Conservation (phyloP, 1,284 basidiomycete genomes). For the Papiliotrema nemorosa region DNA sequence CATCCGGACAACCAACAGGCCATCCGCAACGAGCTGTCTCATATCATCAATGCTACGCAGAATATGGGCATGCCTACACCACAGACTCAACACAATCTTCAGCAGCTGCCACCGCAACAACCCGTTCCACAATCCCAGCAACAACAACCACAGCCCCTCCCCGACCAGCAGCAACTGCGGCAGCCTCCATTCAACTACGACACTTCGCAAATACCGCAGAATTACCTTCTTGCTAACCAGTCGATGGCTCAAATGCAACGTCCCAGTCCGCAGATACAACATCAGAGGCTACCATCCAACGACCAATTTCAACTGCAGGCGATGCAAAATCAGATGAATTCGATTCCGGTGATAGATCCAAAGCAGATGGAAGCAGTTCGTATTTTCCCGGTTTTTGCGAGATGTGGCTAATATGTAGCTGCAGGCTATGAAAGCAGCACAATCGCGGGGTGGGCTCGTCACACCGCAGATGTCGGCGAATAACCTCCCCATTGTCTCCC, state of each 20-base stretch:
- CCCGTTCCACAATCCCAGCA: too few relatives aligned
- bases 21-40: neutral
- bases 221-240: neutral
- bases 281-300: slow-evolving; percentile 2
- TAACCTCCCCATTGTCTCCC: slow-evolving; percentile 14
- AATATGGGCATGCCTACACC: neutral
- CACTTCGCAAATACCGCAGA: neutral
- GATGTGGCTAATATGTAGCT: slow-evolving; percentile 8
- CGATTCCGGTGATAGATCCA: slow-evolving; percentile 7
- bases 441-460: slow-evolving; percentile 9
- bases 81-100: neutral
- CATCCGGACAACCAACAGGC: neutral
- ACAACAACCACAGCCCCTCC: neutral
- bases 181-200: neutral
- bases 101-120: neutral
- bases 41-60: neutral
- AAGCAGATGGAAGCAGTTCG: slow-evolving; percentile 18
- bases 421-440: slow-evolving; percentile 17
- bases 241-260: neutral
- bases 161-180: neutral
- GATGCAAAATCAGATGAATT: neutral
- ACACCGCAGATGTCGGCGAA: slow-evolving; percentile 9
- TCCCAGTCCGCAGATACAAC: slow-evolving; percentile 1
- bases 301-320: slow-evolving; percentile 2
- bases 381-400: neutral